Evolutionary conservation across 1,139 yeast genomes (phyloP), one percentile per base, ranked within the genome.

Genomic region (Protomyces arabidopsidicola): DNA sequence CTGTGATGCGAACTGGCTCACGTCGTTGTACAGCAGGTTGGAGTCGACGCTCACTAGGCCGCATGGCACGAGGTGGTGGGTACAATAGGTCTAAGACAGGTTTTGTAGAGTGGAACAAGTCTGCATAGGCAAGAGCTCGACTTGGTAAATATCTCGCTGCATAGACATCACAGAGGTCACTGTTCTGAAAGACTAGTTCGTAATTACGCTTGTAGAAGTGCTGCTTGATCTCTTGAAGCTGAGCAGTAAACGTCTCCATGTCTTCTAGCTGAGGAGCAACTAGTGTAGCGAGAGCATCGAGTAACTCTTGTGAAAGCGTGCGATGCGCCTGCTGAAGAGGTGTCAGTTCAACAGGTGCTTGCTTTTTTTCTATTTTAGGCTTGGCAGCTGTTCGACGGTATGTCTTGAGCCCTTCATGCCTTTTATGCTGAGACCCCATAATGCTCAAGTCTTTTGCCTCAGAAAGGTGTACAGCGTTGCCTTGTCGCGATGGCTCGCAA

Each of bases 351-450:
- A 31, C 38, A 20, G 42, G 52, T 20, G 36, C 24, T 8, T 42
- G 50, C 27, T 51, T 51, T 22, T 42, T 38, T 9, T 58, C 62
- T n/a, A 50, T 36, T 16, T 58, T 58, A 3, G 62, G 62, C 20
- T 58, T 58, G 2, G 62, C 53, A 38, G 62, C 62, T 16, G 56
- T 58, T n/a, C 62, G 55, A 5, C 62, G 51, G 4, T 36, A 16
- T 12, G 62, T 55, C 35, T 58, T 58, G 42, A 58, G 45, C 35
- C 62, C 62, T 27, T 58, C 62, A 27, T 52, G 53, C 4, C 62
- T 27, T 50, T 58, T 58, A 42, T 58, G 62, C 42, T 58, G 62
- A 45, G 56, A 51, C 14, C 62, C 62, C 62, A 58, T 58, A 2
- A 3, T 8, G 16, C 16, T 36, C 3, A 9, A 14, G 6, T 12